Evolutionary conservation across 768 basidiomycete genomes (phyloP).

Genomic region (Imleria badia): DNA sequence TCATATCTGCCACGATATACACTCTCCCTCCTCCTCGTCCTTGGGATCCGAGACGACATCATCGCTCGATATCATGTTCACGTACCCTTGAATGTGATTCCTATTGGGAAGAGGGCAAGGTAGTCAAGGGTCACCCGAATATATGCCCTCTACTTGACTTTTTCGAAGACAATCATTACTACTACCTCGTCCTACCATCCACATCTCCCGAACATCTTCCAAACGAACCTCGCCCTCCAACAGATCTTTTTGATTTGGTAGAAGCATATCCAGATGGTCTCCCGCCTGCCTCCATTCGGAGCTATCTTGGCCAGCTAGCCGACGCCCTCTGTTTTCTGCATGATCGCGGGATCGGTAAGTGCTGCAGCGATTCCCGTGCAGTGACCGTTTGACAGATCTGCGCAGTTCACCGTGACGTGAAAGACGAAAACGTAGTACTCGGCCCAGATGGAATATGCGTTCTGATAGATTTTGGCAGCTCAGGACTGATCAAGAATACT

Average conservation of each 20-base stretch:
- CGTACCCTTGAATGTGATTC: conserved; percentile 18
- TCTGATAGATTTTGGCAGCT: conserved; percentile 96
- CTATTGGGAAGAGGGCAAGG: conserved; percentile 67
- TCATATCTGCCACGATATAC: conserved; percentile 80
- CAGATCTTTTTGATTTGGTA: conserved; percentile 94
- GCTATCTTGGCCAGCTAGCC: conserved; percentile 90
- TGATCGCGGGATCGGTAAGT: conserved; percentile 83
- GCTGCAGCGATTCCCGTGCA: neutral
- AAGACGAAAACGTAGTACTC: conserved; percentile 94
- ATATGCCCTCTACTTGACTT: conserved; percentile 94
- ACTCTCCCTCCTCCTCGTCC: conserved; percentile 75
- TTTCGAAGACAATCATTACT: conserved; percentile 95
- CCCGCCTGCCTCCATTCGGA: conserved; percentile 68
- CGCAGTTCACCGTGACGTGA: conserved; percentile 93
- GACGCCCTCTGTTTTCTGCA: conserved; percentile 91
- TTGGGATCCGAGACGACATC: conserved; percentile 72
- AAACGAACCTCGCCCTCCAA: conserved; percentile 55
- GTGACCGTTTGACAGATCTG: conserved; percentile 10
- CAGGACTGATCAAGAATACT: conserved; percentile 75
- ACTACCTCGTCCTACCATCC: conserved; percentile 89
- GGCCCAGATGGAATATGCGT: conserved; percentile 81
- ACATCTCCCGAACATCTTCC: conserved; percentile 59
- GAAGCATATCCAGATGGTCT: conserved; percentile 87
- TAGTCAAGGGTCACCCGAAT: conserved; percentile 89
- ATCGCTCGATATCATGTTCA: conserved; percentile 22